Evolutionary conservation across 257 asterid genomes (phyloP).

Genomic region (Solanum phureja): DNA sequence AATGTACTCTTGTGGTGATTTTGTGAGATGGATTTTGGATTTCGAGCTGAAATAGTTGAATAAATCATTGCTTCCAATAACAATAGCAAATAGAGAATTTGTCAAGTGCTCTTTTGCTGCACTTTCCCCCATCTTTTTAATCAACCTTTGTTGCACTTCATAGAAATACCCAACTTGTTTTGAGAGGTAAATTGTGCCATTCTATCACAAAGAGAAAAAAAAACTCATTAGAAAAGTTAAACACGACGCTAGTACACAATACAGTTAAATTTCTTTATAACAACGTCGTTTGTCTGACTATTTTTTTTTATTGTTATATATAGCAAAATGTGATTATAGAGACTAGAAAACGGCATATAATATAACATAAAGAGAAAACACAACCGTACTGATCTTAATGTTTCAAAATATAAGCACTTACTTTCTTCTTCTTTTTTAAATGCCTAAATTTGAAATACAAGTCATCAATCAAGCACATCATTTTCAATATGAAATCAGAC

Average conservation of each 20-base stretch:
- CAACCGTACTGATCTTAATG: background rate
- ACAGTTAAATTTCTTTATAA: background rate
- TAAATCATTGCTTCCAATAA: constrained; percentile 78
- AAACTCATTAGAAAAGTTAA: background rate
- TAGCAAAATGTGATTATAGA: background rate
- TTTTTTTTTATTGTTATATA: background rate
- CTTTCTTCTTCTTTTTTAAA: background rate
- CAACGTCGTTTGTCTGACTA: accelerated
- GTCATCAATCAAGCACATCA: background rate
- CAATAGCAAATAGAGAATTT: constrained; percentile 45
- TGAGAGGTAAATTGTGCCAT: constrained; percentile 21
- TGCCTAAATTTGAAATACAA: background rate
- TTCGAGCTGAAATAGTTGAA: constrained; percentile 26
- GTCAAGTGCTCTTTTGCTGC: constrained; percentile 37
- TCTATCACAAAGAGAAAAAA: constrained; percentile 6
- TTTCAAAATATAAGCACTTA: background rate
- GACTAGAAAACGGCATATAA: background rate
- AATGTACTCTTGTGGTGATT: constrained; percentile 43
- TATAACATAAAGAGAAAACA: background rate
- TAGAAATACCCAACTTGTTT: constrained; percentile 44
- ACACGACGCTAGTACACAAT: background rate
- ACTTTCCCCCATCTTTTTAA: constrained; percentile 17
- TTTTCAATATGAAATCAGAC: background rate
- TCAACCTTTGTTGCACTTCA: constrained; percentile 25
- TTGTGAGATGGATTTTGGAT: background rate